Evolutionary conservation across 1,139 yeast genomes (phyloP).

Genomic region (Geotrichum europaeum): DNA sequence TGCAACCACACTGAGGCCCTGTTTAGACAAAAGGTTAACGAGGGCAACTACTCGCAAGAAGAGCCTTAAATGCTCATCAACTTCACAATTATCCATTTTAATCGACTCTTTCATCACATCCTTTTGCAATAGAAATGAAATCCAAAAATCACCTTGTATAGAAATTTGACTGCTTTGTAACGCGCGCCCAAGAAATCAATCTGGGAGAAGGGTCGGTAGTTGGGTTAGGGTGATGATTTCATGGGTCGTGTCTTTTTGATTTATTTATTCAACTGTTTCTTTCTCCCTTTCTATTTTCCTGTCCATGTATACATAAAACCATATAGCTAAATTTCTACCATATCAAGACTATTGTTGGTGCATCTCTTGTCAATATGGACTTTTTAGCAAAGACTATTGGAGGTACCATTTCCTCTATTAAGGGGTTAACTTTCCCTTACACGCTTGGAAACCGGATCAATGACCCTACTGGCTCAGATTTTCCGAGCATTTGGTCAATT

Average conservation of each 20-base stretch:
- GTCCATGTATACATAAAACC: background rate
- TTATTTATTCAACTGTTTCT: background rate
- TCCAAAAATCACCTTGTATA: background rate
- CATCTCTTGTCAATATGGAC: conserved; percentile 29
- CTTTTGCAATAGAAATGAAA: background rate
- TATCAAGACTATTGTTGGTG: background rate
- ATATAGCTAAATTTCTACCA: background rate
- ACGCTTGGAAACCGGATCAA: conserved; percentile 26
- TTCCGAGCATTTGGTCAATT: conserved; percentile 44
- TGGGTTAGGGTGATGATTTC: conserved; percentile 11
- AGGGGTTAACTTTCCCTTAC: conserved; percentile 33
- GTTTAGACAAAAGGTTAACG: conserved; percentile 43
- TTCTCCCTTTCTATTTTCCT: background rate
- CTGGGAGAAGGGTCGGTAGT: background rate
- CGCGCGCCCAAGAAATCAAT: background rate
- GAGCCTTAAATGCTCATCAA: conserved; percentile 36
- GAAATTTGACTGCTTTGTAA: background rate
- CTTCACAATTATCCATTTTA: conserved; percentile 3
- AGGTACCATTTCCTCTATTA: conserved; percentile 21
- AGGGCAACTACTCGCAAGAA: conserved; percentile 43
- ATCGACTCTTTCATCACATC: background rate
- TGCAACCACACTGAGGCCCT: conserved; percentile 79
- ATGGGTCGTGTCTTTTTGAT: conserved; percentile 10
- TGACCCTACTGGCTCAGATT: conserved; percentile 22
- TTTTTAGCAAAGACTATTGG: conserved; percentile 36